Evolutionary conservation across 2,329 filamentous ascomycete species (phyloP), one percentile per base, ranked within the genome.

Genomic region (Colletotrichum sp.): DNA sequence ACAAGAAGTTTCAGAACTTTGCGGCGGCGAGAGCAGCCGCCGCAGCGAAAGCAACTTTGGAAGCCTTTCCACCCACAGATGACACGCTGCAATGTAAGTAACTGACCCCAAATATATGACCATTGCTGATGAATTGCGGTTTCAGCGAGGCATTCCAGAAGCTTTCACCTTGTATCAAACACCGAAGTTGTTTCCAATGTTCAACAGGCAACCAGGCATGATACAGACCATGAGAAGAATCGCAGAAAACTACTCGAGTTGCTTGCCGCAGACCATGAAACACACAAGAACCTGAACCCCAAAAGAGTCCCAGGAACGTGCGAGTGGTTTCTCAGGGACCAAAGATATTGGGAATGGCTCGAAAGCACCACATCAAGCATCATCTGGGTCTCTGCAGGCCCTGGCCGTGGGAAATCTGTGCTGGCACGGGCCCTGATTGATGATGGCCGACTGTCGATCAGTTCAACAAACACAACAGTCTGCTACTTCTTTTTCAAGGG

Each of bases 1-100:
- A 79, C 68, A 84, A 84, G 57, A 71, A 26, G 2, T 86, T 82
- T 82, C 84, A 86, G 65, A 67, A 75, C 2, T 87, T 84, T 79
- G 84, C 85, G 1, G 84, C 85, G 2, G 82, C 81, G 0, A 81
- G 79, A 1, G 85, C 84, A 1, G 84, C 85, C 1, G 79, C 84
- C 2, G 81, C 76, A 24, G 77, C 81, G 21, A 86, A 80, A 65
- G 80, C 81, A 1, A 65, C 85, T 2, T 6, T 79, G 3, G 78
- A 73, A 16, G 7, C 13, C 6, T 15, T 16, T 7, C 8, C 49
- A 8, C 5, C 1, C 10, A 12, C 8, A n/a, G 36, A n/a, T 8
- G 15, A 3, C 26, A 26, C 26, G 26, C 26, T 26, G 26, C 16
- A 13, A 9, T 5, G 36, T 39, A 5, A 39, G 36, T 2, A 7